These are phyloP conservation scores for Aspergillus nanangensis DNA, from an alignment of 495 filamentous ascomycete species.

Conservation along the genomic window DNA sequence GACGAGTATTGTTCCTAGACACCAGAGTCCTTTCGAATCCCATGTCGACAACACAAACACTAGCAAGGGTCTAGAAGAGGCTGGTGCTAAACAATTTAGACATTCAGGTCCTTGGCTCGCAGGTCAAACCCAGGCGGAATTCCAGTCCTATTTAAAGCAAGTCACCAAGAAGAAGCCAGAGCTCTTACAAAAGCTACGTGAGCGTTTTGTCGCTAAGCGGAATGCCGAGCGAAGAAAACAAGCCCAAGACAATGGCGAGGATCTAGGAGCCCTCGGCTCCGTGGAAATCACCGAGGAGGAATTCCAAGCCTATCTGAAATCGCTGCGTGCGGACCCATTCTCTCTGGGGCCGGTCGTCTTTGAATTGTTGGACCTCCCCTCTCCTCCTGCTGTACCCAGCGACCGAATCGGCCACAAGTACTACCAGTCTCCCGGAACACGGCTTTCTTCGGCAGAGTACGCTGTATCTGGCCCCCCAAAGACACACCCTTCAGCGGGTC, in stretches of 20 bases:
- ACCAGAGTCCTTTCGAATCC: constrained; percentile 48
- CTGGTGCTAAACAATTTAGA: constrained; percentile 34
- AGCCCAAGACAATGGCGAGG: constrained; percentile 46
- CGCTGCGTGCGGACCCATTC: constrained; percentile 50
- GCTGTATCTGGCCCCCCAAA: constrained; percentile 61
- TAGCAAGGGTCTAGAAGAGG: constrained; percentile 23
- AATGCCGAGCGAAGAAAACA: constrained; percentile 34
- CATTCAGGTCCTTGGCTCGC: constrained; percentile 75
- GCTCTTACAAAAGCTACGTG: constrained; percentile 58
- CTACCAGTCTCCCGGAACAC: constrained; percentile 32
- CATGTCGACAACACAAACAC: constrained; percentile 43
- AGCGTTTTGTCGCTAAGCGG: constrained; percentile 35
- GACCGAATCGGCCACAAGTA: constrained; percentile 31
- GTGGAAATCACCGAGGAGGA: constrained; percentile 56
- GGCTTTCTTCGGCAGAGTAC: constrained; percentile 44
- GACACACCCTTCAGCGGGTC: constrained; percentile 88
- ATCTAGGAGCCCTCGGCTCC: constrained; percentile 22
- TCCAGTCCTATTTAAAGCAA: constrained; percentile 59
- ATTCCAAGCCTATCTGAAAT: constrained; percentile 55
- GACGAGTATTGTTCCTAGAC: constrained; percentile 26
- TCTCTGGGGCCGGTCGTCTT: constrained; percentile 41
- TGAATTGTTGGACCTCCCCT: constrained; percentile 47
- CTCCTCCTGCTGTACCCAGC: constrained; percentile 32
- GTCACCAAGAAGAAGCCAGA: constrained; percentile 57
- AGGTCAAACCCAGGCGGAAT: constrained; percentile 67